Evolutionary conservation across 139 green algal species (phyloP).

Genomic region (Chlamydomonas sphaeroides): DNA sequence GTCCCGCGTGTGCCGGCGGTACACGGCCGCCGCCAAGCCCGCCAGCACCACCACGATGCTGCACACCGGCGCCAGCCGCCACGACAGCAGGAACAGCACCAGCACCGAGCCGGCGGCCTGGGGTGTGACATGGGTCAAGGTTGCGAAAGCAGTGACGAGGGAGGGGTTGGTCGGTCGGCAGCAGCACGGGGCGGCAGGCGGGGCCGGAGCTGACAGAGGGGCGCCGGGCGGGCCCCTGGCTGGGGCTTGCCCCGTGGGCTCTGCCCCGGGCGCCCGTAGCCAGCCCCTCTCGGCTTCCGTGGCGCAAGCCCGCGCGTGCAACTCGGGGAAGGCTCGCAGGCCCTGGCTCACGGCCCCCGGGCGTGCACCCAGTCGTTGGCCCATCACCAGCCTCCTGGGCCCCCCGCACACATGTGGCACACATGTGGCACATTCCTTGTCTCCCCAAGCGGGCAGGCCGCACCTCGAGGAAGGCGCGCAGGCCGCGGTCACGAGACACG

Average conservation of each 20-base stretch:
- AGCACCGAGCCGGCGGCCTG: slow-evolving; percentile 64
- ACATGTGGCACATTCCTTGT: no score
- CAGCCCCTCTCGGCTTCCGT: no score
- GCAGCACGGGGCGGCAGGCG: not conserved
- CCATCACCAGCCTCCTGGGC: no score
- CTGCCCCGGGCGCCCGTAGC: no score
- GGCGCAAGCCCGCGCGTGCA: no score
- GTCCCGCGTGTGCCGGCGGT: slow-evolving; percentile 66
- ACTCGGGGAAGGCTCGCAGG: no score
- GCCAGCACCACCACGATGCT: slow-evolving; percentile 81
- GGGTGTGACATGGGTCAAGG: not conserved
- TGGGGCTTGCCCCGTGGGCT: no score
- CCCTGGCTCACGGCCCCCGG: no score
- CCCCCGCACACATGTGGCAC: not conserved
- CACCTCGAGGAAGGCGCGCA: slow-evolving; percentile 80
- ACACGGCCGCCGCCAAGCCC: slow-evolving; percentile 75
- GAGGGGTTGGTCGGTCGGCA: not conserved
- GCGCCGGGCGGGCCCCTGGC: no score
- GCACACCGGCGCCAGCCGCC: slow-evolving; percentile 84
- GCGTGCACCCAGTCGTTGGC: no score
- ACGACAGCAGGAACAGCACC: slow-evolving; percentile 83
- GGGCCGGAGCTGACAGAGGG: no score
- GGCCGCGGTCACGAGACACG: slow-evolving; percentile 79
- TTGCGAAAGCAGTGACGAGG: no score
- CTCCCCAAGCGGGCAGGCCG: not conserved